Conservation (phyloP, 306 rosid genomes). For the Potentilla sterilis region DNA sequence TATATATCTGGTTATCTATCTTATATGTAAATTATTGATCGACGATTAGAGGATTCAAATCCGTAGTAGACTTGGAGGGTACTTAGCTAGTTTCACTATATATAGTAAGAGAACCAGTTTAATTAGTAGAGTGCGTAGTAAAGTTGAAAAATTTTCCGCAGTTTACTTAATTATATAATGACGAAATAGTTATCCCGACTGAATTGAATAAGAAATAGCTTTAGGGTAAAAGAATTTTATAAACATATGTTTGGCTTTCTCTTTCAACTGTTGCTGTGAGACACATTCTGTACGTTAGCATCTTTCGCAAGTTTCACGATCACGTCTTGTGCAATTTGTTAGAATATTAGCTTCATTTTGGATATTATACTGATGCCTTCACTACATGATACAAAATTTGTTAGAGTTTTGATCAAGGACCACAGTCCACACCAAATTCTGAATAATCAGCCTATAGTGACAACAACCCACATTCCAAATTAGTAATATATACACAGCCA, state of each 20-base stretch:
- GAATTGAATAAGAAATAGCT: background rate
- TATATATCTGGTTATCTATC: background rate
- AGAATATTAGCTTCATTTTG: background rate
- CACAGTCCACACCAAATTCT: constrained; percentile 21
- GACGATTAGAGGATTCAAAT: background rate
- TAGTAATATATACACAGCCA: background rate
- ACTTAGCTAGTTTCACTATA: background rate
- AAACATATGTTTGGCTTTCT: constrained; percentile 2
- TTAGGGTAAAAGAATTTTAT: background rate
- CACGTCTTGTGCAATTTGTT: constrained; percentile 3
- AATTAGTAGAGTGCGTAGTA: background rate
- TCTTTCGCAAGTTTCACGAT: constrained; percentile 31
- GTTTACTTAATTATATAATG: background rate
- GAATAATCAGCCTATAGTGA: constrained; percentile 14
- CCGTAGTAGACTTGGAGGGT: background rate
- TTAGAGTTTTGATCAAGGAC: background rate
- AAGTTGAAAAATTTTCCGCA: background rate
- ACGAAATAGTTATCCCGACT: background rate
- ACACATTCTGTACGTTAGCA: constrained; percentile 22
- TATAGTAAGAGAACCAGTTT: background rate
- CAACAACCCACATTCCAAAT: constrained; percentile 34
- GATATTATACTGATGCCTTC: constrained; percentile 1
- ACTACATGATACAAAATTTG: constrained; percentile 9
- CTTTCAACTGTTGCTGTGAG: constrained; percentile 23
- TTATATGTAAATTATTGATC: background rate